Conservation (phyloP, 352 stramenopile species). For the Peronosclerospora sorghi region DNA sequence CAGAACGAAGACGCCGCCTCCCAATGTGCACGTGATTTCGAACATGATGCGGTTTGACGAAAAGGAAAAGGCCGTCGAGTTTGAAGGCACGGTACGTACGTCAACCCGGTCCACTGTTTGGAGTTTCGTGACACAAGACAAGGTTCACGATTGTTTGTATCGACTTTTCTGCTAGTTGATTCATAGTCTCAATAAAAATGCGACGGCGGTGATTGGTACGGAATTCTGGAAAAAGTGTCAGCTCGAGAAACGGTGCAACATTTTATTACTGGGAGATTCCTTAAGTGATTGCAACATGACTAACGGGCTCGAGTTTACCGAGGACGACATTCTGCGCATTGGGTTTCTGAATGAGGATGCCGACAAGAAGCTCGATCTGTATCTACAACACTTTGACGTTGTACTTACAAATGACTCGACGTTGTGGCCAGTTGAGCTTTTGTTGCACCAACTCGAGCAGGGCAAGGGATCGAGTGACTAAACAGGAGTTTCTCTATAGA, state of each 20-base stretch:
- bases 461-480: too few relatives aligned
- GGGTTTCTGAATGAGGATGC: conserved; percentile 56
- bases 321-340: conserved; percentile 58
- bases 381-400: conserved; percentile 57
- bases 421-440: conserved; percentile 41
- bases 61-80: conserved; percentile 26
- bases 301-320: conserved; percentile 38
- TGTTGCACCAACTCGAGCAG: conserved; percentile 49
- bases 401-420: conserved; percentile 69
- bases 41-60: conserved; percentile 76
- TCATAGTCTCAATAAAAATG: conserved; percentile 75
- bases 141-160: too few relatives aligned
- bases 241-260: conserved; percentile 56
- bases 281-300: conserved; percentile 60
- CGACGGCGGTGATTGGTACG: conserved; percentile 47
- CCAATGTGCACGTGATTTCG: conserved; percentile 70
- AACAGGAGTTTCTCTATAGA: too few relatives aligned
- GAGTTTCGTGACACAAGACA: too few relatives aligned
- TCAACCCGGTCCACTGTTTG: too few relatives aligned
- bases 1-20: conserved; percentile 11
- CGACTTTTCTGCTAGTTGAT: too few relatives aligned
- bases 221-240: conserved; percentile 65
- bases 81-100: conserved; percentile 44
- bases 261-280: conserved; percentile 67
- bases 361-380: conserved; percentile 46